Evolutionary conservation across 768 basidiomycete genomes (phyloP).

Genomic region (Leucocoprinus birnbaumii): DNA sequence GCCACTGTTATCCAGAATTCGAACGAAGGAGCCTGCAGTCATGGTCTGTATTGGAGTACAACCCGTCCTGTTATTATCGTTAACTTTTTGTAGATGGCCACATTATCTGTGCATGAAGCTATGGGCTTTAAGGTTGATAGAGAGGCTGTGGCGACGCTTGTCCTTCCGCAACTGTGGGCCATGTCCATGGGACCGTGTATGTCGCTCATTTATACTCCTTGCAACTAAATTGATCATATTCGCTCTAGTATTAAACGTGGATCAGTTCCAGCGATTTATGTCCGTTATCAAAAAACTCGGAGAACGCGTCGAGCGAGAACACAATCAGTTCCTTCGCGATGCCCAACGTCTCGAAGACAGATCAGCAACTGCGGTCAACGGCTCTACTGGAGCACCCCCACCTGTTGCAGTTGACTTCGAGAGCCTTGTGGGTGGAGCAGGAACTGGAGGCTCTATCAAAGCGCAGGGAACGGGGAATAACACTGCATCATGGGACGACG

Average conservation of each 20-base stretch:
- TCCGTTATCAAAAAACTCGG: constrained; percentile 70
- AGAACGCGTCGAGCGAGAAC: constrained; percentile 90
- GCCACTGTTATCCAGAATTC: constrained; percentile 89
- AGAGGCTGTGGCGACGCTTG: constrained; percentile 86
- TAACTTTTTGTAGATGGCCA: constrained; percentile 64
- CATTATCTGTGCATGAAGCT: constrained; percentile 86
- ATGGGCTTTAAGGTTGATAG: constrained; percentile 96
- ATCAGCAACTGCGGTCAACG: constrained; percentile 47
- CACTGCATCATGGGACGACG: constrained; percentile 68
- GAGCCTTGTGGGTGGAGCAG: constrained; percentile 66
- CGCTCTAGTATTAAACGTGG: constrained; percentile 65
- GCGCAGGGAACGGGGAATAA: constrained; percentile 34
- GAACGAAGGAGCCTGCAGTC: constrained; percentile 94
- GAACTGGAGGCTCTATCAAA: constrained; percentile 31
- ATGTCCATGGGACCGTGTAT: constrained; percentile 95
- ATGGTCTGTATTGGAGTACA: constrained; percentile 53
- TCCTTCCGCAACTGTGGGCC: constrained; percentile 90
- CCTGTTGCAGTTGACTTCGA: constrained; percentile 75
- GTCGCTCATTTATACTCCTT: constrained; percentile 23
- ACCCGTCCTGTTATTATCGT: background rate
- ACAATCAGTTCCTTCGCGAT: constrained; percentile 88
- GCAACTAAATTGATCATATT: background rate
- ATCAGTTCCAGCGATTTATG: constrained; percentile 95
- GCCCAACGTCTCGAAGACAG: constrained; percentile 87
- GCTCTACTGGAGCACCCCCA: constrained; percentile 27